Percentiles rank a stretch among this genome's conserved stretches.
These are phyloP conservation scores for Eimeria maxima DNA, from an alignment of 169 alveolate genomes.

Conservation along the genomic window DNA sequence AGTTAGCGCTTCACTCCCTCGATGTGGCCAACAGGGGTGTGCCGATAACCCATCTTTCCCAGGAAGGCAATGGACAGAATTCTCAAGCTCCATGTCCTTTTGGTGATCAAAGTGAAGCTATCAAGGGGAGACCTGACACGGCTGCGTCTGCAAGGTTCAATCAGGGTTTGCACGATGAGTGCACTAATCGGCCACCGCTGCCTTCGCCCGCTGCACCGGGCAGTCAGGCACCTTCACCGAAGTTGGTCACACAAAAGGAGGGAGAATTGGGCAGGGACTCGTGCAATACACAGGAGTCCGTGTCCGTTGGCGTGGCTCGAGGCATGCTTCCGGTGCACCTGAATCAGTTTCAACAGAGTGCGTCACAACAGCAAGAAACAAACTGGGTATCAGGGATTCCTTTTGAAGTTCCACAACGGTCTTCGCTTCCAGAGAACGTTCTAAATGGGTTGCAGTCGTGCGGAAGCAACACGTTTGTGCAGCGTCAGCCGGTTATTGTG, in stretches of 20 bases:
- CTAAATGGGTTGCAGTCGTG: not conserved
- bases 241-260: not conserved
- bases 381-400: not conserved
- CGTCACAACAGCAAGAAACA: not conserved
- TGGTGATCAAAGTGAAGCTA: not conserved
- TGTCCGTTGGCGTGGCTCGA: slow-evolving; percentile 38
- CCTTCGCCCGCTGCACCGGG: not conserved
- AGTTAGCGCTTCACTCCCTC: not conserved
- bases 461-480: not conserved
- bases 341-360: not conserved
- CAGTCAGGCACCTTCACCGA: not conserved
- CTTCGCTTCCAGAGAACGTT: slow-evolving; percentile 40
- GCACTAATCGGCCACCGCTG: slow-evolving; percentile 3
- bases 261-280: not conserved
- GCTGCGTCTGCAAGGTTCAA: not conserved
- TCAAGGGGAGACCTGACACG: not conserved
- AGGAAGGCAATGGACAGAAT: not conserved
- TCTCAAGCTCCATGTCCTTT: not conserved
- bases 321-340: slow-evolving; percentile 12
- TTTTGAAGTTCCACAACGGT: slow-evolving; percentile 25
- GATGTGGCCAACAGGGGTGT: not conserved
- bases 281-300: not conserved
- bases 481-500: not conserved
- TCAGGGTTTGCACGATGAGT: not conserved
- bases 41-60: not conserved